Base-by-base conservation (phyloP, 306 rosid genomes). In the Arachis stenosperma region DNA sequence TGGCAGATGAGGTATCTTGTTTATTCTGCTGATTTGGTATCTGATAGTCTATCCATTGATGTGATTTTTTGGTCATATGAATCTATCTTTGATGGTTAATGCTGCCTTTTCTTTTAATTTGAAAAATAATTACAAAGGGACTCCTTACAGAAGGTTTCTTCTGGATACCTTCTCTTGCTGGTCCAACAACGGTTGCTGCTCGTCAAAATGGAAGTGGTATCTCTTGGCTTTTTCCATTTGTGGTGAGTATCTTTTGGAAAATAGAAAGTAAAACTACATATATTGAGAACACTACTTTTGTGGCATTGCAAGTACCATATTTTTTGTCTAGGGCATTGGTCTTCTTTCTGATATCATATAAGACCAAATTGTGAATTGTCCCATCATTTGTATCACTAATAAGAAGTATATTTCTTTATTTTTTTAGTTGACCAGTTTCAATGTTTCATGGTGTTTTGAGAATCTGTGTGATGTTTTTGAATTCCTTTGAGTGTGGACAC, bases 131-230 rank as follows among this genome's bases (percentile, higher is more conserved):
- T 74, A 27, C 27, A 61, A 81, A 95, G 99, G 99, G 99, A 14
- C 98, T 95, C 53, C 98, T 95, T 29, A 84, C 89, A 5, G 99
- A 95, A 81, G 99, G 99, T 60, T 95, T 95, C 84, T 95, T 95
- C 85, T 95, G 99, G 99, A 92, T 95, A 83, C 99, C 99, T 75
- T 91, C 97, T 61, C 89, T 95, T 76, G 93, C 99, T 76, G 99
- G 97, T 77, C 99, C 99, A 57, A 95, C 98, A 67, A 88, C 97
- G 30, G 17, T 92, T 52, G 92, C 93, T 65, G 85, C 98, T 69
- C 91, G 92, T 69, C 95, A 92, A 84, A 90, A 59, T 78, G 99
- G 99, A 56, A 84, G 97, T 67, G 99, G 87, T 44, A 68, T 92
- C 85, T 90, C 98, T 63, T 95, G 99, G 99, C 92, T 95, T 77